These are phyloP conservation scores for Toxoplasma gondii DNA, from an alignment of 169 alveolate genomes.

Conservation along the genomic window DNA sequence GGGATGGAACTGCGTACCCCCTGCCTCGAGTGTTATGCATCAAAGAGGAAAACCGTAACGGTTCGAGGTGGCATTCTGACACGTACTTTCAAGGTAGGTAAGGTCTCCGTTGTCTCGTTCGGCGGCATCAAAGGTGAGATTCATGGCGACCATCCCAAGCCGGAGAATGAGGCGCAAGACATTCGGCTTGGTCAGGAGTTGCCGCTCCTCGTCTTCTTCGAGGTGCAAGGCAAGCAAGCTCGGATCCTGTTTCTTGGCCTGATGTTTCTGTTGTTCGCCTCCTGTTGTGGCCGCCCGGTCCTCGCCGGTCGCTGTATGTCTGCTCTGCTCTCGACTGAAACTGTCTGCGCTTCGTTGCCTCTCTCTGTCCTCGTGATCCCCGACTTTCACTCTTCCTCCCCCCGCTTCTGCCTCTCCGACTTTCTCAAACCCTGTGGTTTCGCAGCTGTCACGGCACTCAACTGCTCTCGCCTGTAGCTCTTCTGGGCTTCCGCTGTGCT, in stretches of 20 bases:
- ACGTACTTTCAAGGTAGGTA: slow-evolving; percentile 34
- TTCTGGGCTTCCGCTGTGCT: not conserved
- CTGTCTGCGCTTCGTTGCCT: not conserved
- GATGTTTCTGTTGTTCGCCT: not conserved
- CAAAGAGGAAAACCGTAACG: too few species aligned
- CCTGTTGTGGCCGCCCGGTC: not conserved
- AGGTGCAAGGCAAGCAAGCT: not conserved
- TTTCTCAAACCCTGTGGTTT: not conserved
- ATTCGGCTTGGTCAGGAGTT: not conserved
- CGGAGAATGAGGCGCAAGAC: slow-evolving; percentile 46
- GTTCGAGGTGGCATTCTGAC: not conserved
- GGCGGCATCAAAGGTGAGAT: slow-evolving; percentile 63
- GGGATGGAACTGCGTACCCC: too few species aligned
- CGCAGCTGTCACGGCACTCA: not conserved
- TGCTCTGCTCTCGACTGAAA: not conserved
- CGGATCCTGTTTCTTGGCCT: not conserved
- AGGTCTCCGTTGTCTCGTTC: slow-evolving; percentile 42
- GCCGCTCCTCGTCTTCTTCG: not conserved
- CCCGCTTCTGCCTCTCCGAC: not conserved
- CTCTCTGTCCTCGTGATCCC: not conserved
- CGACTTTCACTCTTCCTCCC: not conserved
- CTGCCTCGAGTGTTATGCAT: too few species aligned
- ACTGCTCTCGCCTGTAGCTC: not conserved
- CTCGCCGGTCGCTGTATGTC: not conserved
- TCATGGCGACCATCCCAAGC: slow-evolving; percentile 41